A percentile compares a stretch with the other conserved stretches of the same genome.
Conservation (phyloP, 2,329 filamentous ascomycete genomes). For the Sphaerostilbella broomeana region DNA sequence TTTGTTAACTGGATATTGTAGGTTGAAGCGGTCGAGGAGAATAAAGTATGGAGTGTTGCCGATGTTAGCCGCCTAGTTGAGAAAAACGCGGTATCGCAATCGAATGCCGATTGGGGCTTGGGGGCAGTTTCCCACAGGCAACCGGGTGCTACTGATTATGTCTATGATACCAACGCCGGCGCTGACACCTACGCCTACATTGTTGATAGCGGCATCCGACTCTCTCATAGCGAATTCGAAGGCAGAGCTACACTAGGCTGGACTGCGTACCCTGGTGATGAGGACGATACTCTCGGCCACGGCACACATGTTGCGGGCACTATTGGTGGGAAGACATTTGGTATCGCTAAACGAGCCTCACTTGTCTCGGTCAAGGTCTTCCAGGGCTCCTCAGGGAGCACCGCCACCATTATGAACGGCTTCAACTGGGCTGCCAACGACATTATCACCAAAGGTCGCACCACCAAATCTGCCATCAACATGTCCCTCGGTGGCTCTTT, state of each 20-base stretch:
- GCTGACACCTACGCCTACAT: conserved; percentile 51
- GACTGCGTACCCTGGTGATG: conserved; percentile 21
- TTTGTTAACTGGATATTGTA: conserved; percentile 10
- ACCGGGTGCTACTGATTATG: conserved; percentile 31
- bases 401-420: conserved; percentile 27
- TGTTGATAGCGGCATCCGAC: conserved; percentile 55
- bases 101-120: conserved; percentile 27
- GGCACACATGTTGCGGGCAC: conserved; percentile 37
- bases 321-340: conserved; percentile 29
- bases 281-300: conserved; percentile 32
- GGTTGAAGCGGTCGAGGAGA: conserved; percentile 26
- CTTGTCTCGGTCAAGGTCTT: conserved; percentile 43
- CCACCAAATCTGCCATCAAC: conserved; percentile 40
- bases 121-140: conserved; percentile 27
- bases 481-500: conserved; percentile 48
- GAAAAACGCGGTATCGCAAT: conserved; percentile 22
- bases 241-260: conserved; percentile 38
- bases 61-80: conserved; percentile 17
- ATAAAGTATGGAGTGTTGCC: conserved; percentile 24
- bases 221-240: conserved; percentile 47
- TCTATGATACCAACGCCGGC: conserved; percentile 45
- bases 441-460: conserved; percentile 34
- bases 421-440: conserved; percentile 39
- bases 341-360: conserved; percentile 38
- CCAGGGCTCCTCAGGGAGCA: conserved; percentile 21